Conservation (phyloP, 192 early-diverging fungal species). For the Coemansia nantahalensis region DNA sequence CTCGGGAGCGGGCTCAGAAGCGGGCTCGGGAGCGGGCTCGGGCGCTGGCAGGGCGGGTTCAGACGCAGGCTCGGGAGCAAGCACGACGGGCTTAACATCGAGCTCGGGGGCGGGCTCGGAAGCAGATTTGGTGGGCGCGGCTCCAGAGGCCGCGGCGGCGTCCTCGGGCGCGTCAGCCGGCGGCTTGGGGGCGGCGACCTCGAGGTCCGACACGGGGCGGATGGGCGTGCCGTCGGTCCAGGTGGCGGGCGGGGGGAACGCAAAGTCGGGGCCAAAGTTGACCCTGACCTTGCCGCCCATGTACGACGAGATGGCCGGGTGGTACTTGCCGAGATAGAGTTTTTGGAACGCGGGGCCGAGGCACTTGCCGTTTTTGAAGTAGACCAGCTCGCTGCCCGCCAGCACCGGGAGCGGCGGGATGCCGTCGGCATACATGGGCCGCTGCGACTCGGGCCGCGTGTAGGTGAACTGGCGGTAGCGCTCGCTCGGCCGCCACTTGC, state of each 20-base stretch:
- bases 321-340: slow-evolving; percentile 71
- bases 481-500: slow-evolving; percentile 48
- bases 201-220: slow-evolving; percentile 46
- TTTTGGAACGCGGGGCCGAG: slow-evolving; percentile 65
- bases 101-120: too few species aligned
- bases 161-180: not conserved
- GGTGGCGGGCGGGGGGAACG: slow-evolving; percentile 54
- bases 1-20: too few species aligned
- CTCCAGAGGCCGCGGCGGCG: too few species aligned
- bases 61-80: too few species aligned
- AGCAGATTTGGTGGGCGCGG: too few species aligned
- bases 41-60: too few species aligned
- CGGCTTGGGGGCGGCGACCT: slow-evolving; percentile 28
- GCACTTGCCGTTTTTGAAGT: slow-evolving; percentile 64
- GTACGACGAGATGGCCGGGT: slow-evolving; percentile 71
- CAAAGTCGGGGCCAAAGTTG: slow-evolving; percentile 71
- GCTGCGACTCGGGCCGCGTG: slow-evolving; percentile 42
- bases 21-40: too few species aligned
- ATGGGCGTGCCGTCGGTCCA: slow-evolving; percentile 44
- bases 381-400: slow-evolving; percentile 58
- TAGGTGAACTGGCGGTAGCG: slow-evolving; percentile 48
- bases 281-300: slow-evolving; percentile 59
- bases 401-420: slow-evolving; percentile 52
- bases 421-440: slow-evolving; percentile 32
- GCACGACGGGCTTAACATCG: too few species aligned